Percentiles rank a stretch among this genome's conserved stretches.
These are phyloP conservation scores for Senecio squalidus DNA, from an alignment of 140 eudicot species.

Conservation along the genomic window DNA sequence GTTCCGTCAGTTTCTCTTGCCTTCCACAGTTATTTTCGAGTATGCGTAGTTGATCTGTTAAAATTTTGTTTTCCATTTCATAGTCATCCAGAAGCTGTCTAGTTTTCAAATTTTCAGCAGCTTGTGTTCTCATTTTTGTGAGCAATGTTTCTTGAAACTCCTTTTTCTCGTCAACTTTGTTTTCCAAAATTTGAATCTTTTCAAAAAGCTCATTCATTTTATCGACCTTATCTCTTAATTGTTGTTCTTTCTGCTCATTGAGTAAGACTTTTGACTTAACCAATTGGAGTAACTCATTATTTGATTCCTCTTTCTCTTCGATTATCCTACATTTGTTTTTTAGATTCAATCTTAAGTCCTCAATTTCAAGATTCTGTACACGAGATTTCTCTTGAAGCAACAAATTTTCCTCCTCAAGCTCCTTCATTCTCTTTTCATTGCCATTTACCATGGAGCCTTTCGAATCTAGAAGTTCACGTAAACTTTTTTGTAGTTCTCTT, in stretches of 20 bases:
- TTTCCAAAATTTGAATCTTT: slow-evolving; percentile 33
- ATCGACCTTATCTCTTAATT: slow-evolving; percentile 41
- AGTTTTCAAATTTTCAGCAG: slow-evolving; percentile 32
- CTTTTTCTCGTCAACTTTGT: slow-evolving; percentile 31
- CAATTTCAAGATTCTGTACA: too few relatives aligned
- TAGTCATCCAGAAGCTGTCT: slow-evolving; percentile 38
- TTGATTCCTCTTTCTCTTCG: slow-evolving; percentile 42
- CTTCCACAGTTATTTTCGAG: slow-evolving; percentile 27
- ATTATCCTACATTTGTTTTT: slow-evolving; percentile 41
- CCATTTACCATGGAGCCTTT: slow-evolving; percentile 29
- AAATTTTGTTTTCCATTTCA: slow-evolving; percentile 43
- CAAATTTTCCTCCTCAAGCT: slow-evolving; percentile 50
- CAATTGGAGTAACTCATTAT: slow-evolving; percentile 35
- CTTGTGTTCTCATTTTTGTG: slow-evolving; percentile 41
- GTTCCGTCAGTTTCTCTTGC: slow-evolving; percentile 39
- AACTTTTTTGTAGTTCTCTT: slow-evolving; percentile 30
- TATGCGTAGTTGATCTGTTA: slow-evolving; percentile 32
- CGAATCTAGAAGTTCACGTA: slow-evolving; percentile 42
- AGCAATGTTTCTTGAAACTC: slow-evolving; percentile 40
- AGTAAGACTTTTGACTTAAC: slow-evolving; percentile 34
- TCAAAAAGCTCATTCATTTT: slow-evolving; percentile 31
- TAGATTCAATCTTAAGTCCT: slow-evolving; percentile 28
- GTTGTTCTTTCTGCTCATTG: slow-evolving; percentile 41
- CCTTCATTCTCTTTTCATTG: slow-evolving; percentile 36
- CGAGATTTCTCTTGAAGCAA: too few relatives aligned